Conservation (phyloP, 768 basidiomycete species). For the Podaxis sp. region DNA sequence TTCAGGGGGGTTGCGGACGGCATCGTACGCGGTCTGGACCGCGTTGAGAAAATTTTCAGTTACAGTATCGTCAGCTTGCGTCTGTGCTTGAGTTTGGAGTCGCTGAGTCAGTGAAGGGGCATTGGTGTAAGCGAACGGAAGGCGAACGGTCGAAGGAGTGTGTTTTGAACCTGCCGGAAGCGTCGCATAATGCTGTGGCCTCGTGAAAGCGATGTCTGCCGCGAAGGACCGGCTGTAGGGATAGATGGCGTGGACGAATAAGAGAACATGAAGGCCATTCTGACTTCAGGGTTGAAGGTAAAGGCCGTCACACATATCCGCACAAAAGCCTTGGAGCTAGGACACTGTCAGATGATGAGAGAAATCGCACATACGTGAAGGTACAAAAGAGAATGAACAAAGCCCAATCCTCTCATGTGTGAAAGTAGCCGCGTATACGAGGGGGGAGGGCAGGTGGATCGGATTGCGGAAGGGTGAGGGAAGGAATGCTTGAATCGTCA, state of each 20-base stretch:
- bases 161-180: slow-evolving; percentile 44
- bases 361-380: slow-evolving; percentile 67
- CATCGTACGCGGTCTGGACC: slow-evolving; percentile 36
- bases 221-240: slow-evolving; percentile 27
- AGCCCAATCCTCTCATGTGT: slow-evolving; percentile 86
- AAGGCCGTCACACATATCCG: slow-evolving; percentile 90
- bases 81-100: slow-evolving; percentile 4
- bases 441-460: slow-evolving; percentile 40
- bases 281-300: slow-evolving; percentile 78
- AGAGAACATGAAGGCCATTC: slow-evolving; percentile 48
- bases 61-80: slow-evolving; percentile 25
- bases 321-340: slow-evolving; percentile 79
- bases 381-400: slow-evolving; percentile 79
- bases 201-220: slow-evolving; percentile 40
- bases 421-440: slow-evolving; percentile 73
- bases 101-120: slow-evolving; percentile 15
- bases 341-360: slow-evolving; percentile 13
- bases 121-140: slow-evolving; percentile 33
- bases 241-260: slow-evolving; percentile 33
- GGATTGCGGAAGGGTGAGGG: slow-evolving; percentile 51
- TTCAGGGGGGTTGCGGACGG: slow-evolving; percentile 43
- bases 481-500: slow-evolving; percentile 75
- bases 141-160: slow-evolving; percentile 54
- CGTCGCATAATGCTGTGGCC: slow-evolving; percentile 44
- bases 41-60: slow-evolving; percentile 28